These are phyloP conservation scores for Agrostemma githago DNA, from an alignment of 148 eudicot species.

Conservation along the genomic window DNA sequence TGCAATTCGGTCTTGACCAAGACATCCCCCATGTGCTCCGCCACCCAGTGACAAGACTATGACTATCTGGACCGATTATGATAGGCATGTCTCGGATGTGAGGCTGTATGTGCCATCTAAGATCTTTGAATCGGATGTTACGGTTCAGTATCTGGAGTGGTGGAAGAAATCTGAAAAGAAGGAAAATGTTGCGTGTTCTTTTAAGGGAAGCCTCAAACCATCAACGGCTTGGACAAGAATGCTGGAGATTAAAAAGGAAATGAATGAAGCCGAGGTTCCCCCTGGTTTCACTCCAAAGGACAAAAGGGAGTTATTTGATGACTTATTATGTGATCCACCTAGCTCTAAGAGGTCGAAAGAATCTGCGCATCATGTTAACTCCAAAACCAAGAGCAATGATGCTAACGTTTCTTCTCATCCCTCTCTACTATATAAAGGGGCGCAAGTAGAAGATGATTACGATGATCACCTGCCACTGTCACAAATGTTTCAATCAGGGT, in stretches of 20 bases:
- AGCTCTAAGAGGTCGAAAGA: slow-evolving; percentile 11
- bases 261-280: slow-evolving; percentile 25
- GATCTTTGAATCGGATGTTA: slow-evolving; percentile 28
- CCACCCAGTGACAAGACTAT: neutral
- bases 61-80: slow-evolving; percentile 23
- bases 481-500: neutral
- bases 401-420: neutral
- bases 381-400: neutral
- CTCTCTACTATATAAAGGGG: neutral
- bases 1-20: slow-evolving; percentile 60
- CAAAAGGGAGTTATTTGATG: slow-evolving; percentile 1
- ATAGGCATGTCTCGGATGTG: slow-evolving; percentile 20
- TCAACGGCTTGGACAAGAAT: neutral
- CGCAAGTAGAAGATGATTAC: slow-evolving; percentile 6
- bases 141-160: slow-evolving; percentile 36
- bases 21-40: slow-evolving; percentile 35
- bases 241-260: slow-evolving; percentile 17
- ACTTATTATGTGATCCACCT: slow-evolving; percentile 7
- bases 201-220: neutral
- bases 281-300: slow-evolving; percentile 28
- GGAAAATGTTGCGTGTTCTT: neutral
- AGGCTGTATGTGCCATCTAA: slow-evolving; percentile 33
- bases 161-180: slow-evolving; percentile 21
- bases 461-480: slow-evolving; percentile 22
- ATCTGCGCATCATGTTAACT: neutral